A percentile compares a stretch with the other conserved stretches of the same genome.
Conservation (phyloP, 2,329 filamentous ascomycete species). For the Penicillium sp. region DNA sequence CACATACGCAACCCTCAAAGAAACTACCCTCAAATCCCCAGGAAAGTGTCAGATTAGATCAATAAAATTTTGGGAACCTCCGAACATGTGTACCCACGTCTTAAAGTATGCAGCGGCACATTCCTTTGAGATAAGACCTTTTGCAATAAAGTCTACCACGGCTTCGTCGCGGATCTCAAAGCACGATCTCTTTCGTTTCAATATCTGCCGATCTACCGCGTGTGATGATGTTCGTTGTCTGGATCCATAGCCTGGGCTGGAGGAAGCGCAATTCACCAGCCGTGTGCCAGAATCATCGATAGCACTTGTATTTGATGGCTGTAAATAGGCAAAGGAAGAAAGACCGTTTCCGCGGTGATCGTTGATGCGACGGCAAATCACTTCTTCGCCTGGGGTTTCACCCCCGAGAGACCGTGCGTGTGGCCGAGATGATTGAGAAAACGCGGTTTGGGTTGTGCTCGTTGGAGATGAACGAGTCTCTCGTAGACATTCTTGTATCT, state of each 20-base stretch:
- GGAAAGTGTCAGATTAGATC: no score
- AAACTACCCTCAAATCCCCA: conserved; percentile 36
- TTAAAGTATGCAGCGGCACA: conserved; percentile 30
- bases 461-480: conserved; percentile 1
- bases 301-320: background rate
- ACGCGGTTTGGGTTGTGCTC: conserved; percentile 1
- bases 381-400: conserved; percentile 5
- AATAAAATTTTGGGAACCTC: no score
- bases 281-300: conserved; percentile 1
- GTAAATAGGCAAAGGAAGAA: background rate
- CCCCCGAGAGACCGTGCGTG: background rate
- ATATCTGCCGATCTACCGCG: conserved; percentile 3
- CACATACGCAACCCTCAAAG: conserved; percentile 33
- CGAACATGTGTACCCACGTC: conserved; percentile 17
- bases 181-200: conserved; percentile 27
- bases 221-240: conserved; percentile 4
- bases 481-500: conserved; percentile 19
- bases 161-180: conserved; percentile 31
- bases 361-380: no score
- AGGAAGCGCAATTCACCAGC: conserved; percentile 8
- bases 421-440: conserved; percentile 3
- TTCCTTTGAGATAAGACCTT: conserved; percentile 30
- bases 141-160: conserved; percentile 31
- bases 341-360: background rate
- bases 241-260: conserved; percentile 3